Evolutionary conservation across 176 grass and related monocot genomes (phyloP).

Genomic region (Ananas comosus): DNA sequence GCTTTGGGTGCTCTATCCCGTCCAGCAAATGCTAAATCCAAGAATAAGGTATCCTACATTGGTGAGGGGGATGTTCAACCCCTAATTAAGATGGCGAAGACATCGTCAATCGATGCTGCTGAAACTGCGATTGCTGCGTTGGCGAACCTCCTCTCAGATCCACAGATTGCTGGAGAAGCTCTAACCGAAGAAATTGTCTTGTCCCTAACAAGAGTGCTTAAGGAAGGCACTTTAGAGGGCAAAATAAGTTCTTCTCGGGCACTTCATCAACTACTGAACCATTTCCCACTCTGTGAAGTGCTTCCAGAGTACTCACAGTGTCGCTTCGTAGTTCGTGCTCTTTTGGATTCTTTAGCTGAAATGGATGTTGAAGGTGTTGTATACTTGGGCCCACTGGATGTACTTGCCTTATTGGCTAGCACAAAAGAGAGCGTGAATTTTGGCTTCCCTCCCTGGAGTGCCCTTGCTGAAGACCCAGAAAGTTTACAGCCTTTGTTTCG

Average conservation of each 20-base stretch:
- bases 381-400: conserved; percentile 51
- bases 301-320: conserved; percentile 57
- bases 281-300: conserved; percentile 65
- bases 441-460: conserved; percentile 43
- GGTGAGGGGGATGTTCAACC: conserved; percentile 63
- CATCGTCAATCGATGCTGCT: conserved; percentile 68
- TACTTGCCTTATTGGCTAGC: conserved; percentile 62
- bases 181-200: conserved; percentile 64
- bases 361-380: conserved; percentile 48
- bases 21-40: conserved; percentile 53
- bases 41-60: conserved; percentile 63
- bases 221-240: conserved; percentile 85
- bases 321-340: conserved; percentile 61
- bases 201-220: conserved; percentile 70
- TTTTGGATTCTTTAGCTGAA: conserved; percentile 63
- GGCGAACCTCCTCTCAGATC: conserved; percentile 80
- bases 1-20: conserved; percentile 77
- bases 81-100: conserved; percentile 91
- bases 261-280: conserved; percentile 65
- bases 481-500: conserved; percentile 59
- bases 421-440: conserved; percentile 43
- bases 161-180: conserved; percentile 64
- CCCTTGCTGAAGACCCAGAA: conserved; percentile 67
- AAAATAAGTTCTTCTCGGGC: conserved; percentile 75
- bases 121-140: conserved; percentile 78